A percentile compares a stretch with the other conserved stretches of the same genome.
These are phyloP conservation scores for Acer saccharum DNA, from an alignment of 345 rosid species.

Conservation along the genomic window DNA sequence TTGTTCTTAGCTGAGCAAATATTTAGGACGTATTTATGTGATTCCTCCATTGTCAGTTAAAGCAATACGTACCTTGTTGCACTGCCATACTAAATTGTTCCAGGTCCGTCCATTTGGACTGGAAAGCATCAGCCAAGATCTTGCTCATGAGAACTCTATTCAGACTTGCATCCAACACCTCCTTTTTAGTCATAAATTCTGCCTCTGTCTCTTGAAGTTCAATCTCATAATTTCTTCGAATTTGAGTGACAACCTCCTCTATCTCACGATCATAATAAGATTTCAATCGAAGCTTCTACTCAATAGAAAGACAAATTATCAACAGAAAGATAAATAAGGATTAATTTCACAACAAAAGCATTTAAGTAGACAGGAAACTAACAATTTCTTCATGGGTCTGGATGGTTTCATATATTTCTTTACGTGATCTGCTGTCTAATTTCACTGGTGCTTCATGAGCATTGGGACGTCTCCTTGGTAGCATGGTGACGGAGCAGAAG, in stretches of 20 bases:
- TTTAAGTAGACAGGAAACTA: conserved; percentile 27
- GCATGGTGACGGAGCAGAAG: no score
- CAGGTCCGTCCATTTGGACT: conserved; percentile 44
- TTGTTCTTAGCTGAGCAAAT: neutral
- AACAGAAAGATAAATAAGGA: conserved; percentile 16
- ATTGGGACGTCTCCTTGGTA: no score
- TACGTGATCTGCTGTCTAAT: conserved; percentile 46
- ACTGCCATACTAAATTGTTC: conserved; percentile 24
- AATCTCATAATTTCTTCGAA: conserved; percentile 42
- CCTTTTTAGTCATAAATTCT: conserved; percentile 27
- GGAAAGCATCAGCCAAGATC: conserved; percentile 61
- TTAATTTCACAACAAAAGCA: conserved; percentile 11
- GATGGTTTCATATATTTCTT: conserved; percentile 35
- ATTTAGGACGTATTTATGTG: neutral
- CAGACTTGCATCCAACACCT: conserved; percentile 41
- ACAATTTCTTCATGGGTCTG: conserved; percentile 42
- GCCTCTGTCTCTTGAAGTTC: conserved; percentile 44
- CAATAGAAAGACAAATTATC: conserved; percentile 18
- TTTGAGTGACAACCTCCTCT: conserved; percentile 44
- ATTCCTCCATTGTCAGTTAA: neutral
- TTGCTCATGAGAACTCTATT: conserved; percentile 46
- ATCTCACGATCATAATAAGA: conserved; percentile 58
- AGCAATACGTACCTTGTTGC: conserved; percentile 40
- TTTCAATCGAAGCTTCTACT: conserved; percentile 52
- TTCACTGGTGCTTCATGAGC: conserved; percentile 19